Base-by-base conservation (phyloP, 2,329 filamentous ascomycete species). In the Sporothrix variecibatus region DNA sequence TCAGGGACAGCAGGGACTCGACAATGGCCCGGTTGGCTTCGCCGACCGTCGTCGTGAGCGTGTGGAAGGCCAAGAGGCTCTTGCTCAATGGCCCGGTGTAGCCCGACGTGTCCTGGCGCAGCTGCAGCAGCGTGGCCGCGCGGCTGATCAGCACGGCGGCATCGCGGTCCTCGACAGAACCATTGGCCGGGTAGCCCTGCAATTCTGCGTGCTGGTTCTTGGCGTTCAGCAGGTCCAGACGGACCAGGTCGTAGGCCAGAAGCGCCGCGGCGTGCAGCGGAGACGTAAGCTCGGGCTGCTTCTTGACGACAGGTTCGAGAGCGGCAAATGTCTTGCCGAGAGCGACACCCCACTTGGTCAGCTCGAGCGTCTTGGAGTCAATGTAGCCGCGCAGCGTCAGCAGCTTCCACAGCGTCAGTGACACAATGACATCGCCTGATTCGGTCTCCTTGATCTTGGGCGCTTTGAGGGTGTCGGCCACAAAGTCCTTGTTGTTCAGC, bases 21-120 rank as follows among this genome's bases (percentile, higher is more conserved):
- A 96, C 85, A 49, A 98, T 84, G 81, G 97, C 94, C 67, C 96
- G 90, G 76, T 97, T 87, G 46, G 91, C 90, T 76, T 92, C 90
- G 53, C 95, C 92, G 31, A 98, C 91, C 56, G 93, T 90, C 1
- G 92, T 92, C 56, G 94, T 91, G 74, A 98, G 87, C 1, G 94
- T 95, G 75, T 94, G 93, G 85, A 95, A 99, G 34, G 91, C 91
- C 58, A 99, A 87, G 71, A 98, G 87, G 77, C 95, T 94, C 82
- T 96, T 92, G 85, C 94, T 97, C 1, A 99, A 87, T 0, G 96
- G 95, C 0, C 96, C 96, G 1, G 95, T 98, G 82, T 98, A 99
- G 40, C 96, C 96, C 78, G 95, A 95, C 3, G 89, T 87, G 78
- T 93, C 89, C 81, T 99, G 96, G 43, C 91, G 90, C 76, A 98